A percentile compares a stretch with the other conserved stretches of the same genome.
These are phyloP conservation scores for Aspergillus melleus DNA, from an alignment of 2,329 filamentous ascomycete species.

Conservation along the genomic window DNA sequence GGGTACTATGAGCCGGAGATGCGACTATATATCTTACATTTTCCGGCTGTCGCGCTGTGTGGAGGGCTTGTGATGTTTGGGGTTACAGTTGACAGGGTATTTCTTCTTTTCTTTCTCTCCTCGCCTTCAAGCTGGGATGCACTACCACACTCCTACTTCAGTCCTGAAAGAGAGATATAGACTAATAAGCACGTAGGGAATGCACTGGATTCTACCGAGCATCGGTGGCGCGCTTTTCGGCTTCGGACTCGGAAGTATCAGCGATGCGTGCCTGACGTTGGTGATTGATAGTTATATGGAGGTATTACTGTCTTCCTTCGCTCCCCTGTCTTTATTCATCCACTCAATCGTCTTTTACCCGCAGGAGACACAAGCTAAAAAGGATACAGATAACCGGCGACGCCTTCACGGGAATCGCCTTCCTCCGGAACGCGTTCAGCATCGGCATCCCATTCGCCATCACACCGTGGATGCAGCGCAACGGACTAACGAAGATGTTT, in stretches of 20 bases:
- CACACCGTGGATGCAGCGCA: constrained; percentile 27
- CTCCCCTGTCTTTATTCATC: neutral
- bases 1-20: constrained; percentile 54
- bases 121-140: no score
- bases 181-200: constrained; percentile 29
- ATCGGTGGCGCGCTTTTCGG: constrained; percentile 40
- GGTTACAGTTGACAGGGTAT: constrained; percentile 35
- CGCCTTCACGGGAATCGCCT: constrained; percentile 31
- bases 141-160: no score
- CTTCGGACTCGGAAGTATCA: constrained; percentile 41
- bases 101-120: constrained; percentile 5
- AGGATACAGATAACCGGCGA: constrained; percentile 16
- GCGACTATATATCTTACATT: constrained; percentile 38
- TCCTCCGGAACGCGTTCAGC: constrained; percentile 32
- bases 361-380: neutral
- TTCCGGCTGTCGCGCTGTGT: constrained; percentile 42
- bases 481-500: constrained; percentile 29
- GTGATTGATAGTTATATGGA: constrained; percentile 41
- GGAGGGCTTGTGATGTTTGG: constrained; percentile 48
- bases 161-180: neutral
- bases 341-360: no score
- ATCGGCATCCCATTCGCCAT: constrained; percentile 34
- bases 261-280: constrained; percentile 38
- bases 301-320: constrained; percentile 19
- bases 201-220: constrained; percentile 46